Conservation (phyloP, 108 stramenopile genomes). For the Cyclostephanos invisitatus region DNA sequence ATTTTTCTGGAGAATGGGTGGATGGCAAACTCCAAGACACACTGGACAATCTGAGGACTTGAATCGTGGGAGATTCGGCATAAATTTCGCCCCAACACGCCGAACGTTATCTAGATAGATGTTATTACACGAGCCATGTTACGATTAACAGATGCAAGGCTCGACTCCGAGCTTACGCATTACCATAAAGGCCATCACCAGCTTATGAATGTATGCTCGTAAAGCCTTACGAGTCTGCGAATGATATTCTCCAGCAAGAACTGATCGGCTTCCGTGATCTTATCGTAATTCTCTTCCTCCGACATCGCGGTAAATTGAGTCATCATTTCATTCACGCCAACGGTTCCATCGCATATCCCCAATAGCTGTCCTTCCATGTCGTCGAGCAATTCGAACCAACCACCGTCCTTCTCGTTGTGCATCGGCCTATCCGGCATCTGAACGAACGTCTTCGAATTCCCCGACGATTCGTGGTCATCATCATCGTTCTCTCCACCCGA, state of each 20-base stretch:
- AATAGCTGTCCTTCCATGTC: conserved; percentile 85
- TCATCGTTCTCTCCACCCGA: conserved; percentile 36
- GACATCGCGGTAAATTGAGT: conserved; percentile 62
- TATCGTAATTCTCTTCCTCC: conserved; percentile 50
- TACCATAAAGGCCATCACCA: conserved; percentile 54
- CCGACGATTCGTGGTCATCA: conserved; percentile 38
- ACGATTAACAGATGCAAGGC: no score
- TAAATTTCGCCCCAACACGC: no score
- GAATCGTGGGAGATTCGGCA: no score
- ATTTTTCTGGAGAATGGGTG: not conserved
- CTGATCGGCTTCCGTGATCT: conserved; percentile 55
- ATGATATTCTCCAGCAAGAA: conserved; percentile 69
- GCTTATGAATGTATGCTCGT: conserved; percentile 79
- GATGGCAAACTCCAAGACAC: not conserved
- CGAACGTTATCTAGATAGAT: not conserved
- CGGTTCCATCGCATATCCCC: conserved; percentile 75
- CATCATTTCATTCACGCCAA: conserved; percentile 73
- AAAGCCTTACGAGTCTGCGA: conserved; percentile 70
- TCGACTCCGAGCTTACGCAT: not conserved
- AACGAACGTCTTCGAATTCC: conserved; percentile 57
- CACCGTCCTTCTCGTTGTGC: conserved; percentile 64
- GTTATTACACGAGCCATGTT: no score
- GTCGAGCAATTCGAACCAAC: conserved; percentile 77
- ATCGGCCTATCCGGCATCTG: conserved; percentile 83
- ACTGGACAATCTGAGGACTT: no score